Base-by-base conservation (phyloP, 768 basidiomycete genomes). In the Termitomyces sp. region DNA sequence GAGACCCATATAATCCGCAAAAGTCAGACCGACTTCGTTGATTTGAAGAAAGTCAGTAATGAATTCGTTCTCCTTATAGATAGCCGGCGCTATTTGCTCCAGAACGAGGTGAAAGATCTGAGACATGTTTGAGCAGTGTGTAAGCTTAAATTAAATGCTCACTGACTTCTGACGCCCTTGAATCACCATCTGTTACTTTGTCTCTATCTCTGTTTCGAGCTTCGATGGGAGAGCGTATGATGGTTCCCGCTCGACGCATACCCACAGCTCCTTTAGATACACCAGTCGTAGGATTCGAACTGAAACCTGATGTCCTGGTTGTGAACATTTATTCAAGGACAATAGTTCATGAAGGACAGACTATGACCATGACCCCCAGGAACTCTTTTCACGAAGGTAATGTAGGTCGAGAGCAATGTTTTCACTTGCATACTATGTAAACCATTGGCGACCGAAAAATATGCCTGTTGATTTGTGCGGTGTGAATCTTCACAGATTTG, bases 1-100 rank as follows among this genome's bases (percentile, higher is more conserved):
- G 57, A 98, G 74, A 45, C 85, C 85, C 84, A 93, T 91, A 63
- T 96, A 94, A 71, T 98, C 96, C 14, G 96, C 96, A 69, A 94
- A 98, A 1, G 96, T 97, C 14, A 94, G 78, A 17, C 85, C 85
- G 21, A 85, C 81, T 59, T 95, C 89, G 60, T 93, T 92, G 67
- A 97, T 89, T 66, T 94, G 94, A 48, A 98, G 74, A 71, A 98
- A 98, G 64, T 94, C 90, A 9, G 87, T 82, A 59, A 97, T 85
- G 71, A 97, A 98, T 33, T 86, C 86, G 63, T 89, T 85, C 72
- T 98, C 95, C 11, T 80, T 81, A 58, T 87, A 85, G n/a, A 97
- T 79, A 55, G 85, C 78, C 4, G 83, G 81, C 0, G 83, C 78
- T 19, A 97, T 78, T 66, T 92, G 87, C 51, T 89, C 86, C 10